A percentile compares a stretch with the other conserved stretches of the same genome.
These are phyloP conservation scores for Diaporthe eres DNA, from an alignment of 2,329 filamentous ascomycete genomes.

Conservation along the genomic window DNA sequence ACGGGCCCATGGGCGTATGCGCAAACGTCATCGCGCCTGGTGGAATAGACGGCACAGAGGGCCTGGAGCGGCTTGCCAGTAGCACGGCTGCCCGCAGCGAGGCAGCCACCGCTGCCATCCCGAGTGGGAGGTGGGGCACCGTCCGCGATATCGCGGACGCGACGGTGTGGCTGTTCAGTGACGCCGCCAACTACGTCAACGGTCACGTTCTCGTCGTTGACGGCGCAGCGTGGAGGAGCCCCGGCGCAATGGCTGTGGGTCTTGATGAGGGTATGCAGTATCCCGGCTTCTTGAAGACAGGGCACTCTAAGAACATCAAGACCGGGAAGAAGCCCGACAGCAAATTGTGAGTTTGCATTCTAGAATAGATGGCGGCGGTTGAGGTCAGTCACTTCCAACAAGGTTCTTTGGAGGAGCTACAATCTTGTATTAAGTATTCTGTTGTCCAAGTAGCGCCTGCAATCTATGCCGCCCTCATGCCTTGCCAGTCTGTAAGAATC, in stretches of 20 bases:
- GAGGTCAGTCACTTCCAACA: not conserved
- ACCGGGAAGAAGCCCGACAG: constrained; percentile 53
- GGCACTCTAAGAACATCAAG: constrained; percentile 57
- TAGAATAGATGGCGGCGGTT: not conserved
- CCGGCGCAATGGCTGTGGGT: constrained; percentile 62
- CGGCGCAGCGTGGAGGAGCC: constrained; percentile 70
- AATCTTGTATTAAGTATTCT: constrained; percentile 29
- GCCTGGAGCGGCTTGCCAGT: constrained; percentile 73
- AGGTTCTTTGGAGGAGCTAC: not conserved
- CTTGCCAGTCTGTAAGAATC: constrained; percentile 5
- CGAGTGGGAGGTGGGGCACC: constrained; percentile 81
- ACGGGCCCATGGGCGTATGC: constrained; percentile 87
- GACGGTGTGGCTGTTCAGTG: constrained; percentile 89
- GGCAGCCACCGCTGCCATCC: constrained; percentile 66
- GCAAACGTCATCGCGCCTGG: constrained; percentile 93
- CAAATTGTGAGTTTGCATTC: constrained; percentile 41
- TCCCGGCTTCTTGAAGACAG: constrained; percentile 63
- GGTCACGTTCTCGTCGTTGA: constrained; percentile 85
- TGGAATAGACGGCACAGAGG: constrained; percentile 88
- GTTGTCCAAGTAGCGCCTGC: constrained; percentile 31
- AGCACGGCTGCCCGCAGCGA: constrained; percentile 51
- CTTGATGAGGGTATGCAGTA: constrained; percentile 64
- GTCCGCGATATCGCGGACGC: constrained; percentile 94
- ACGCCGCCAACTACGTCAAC: constrained; percentile 88
- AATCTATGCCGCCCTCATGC: constrained; percentile 11